These are phyloP conservation scores for Stemphylium lycopersici DNA, from an alignment of 2,329 filamentous ascomycete species.

Conservation along the genomic window DNA sequence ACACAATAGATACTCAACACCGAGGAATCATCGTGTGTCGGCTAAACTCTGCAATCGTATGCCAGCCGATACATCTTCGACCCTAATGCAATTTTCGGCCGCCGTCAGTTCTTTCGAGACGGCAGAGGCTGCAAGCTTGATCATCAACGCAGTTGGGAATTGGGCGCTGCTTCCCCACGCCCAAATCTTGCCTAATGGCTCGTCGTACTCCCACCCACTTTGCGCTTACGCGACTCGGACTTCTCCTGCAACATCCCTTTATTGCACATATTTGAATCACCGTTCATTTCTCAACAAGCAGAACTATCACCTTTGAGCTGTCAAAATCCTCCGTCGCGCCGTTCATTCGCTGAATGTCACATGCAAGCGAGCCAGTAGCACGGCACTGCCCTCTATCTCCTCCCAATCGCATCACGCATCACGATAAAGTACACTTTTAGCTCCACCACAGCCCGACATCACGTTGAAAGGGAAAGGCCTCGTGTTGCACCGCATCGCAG, in stretches of 20 bases:
- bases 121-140: no score
- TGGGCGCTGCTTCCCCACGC: no score
- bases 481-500: conserved; percentile 21
- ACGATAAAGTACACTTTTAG: conserved; percentile 23
- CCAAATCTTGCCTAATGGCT: not conserved
- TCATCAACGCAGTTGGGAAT: no score
- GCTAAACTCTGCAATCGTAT: no score
- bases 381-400: conserved; percentile 25
- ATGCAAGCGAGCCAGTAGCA: conserved; percentile 36
- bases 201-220: not conserved
- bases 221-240: not conserved
- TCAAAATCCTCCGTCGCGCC: conserved; percentile 17
- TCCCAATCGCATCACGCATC: conserved; percentile 35
- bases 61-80: no score
- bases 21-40: no score
- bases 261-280: conserved; percentile 28
- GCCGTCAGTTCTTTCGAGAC: no score
- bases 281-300: conserved; percentile 17
- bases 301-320: conserved; percentile 12
- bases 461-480: conserved; percentile 13
- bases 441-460: conserved; percentile 13
- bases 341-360: conserved; percentile 36
- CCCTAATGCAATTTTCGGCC: no score
- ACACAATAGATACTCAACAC: no score
- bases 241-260: conserved; percentile 23